phyloP scores from a whole-genome alignment of 176 grass and related monocot species.

The Elaeis guineensis region DNA sequence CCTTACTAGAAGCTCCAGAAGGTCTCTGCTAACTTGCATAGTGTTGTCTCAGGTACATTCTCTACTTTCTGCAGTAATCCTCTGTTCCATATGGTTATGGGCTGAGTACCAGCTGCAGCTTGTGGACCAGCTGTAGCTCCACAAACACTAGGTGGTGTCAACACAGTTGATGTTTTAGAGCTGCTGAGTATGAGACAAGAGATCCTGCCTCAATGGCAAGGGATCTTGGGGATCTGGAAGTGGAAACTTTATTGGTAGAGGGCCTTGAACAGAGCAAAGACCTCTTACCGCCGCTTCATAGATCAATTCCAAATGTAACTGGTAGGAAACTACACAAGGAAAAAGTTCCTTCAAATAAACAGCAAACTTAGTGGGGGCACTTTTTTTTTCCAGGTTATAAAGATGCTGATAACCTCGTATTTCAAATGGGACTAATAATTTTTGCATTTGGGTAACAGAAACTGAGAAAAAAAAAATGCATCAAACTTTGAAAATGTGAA shows the following conservation, averaged over 20 bases:
- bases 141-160: constrained; percentile 15
- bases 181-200: constrained; percentile 15
- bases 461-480: no score
- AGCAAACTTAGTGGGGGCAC: constrained; percentile 13
- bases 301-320: constrained; percentile 15
- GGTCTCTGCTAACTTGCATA: no score
- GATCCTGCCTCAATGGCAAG: constrained; percentile 50
- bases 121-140: constrained; percentile 54
- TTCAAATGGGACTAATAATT: constrained; percentile 63
- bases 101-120: constrained; percentile 42
- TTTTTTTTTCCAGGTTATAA: constrained; percentile 73
- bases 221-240: constrained; percentile 49
- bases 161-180: constrained; percentile 12
- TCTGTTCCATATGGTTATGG: no score
- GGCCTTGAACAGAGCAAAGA: constrained; percentile 49
- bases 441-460: constrained; percentile 30
- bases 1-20: no score
- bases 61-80: no score
- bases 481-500: no score
- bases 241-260: constrained; percentile 64
- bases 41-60: no score
- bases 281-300: constrained; percentile 64
- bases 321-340: background rate
- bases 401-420: constrained; percentile 73
- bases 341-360: background rate